Percentiles rank a stretch among this genome's conserved stretches.
These are phyloP conservation scores for Brassica juncea DNA, from an alignment of 345 rosid species.

Conservation along the genomic window DNA sequence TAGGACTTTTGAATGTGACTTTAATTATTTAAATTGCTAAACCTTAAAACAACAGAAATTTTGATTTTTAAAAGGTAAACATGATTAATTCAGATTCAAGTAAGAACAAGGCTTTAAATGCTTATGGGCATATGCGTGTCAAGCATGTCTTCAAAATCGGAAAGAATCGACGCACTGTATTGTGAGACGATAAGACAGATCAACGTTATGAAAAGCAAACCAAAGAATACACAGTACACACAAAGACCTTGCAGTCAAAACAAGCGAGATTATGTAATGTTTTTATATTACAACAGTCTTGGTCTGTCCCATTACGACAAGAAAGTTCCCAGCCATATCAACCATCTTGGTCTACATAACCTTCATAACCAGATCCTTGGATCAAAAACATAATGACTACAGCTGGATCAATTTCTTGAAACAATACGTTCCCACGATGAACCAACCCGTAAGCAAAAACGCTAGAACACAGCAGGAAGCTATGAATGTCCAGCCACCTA, in stretches of 20 bases:
- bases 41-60: no score
- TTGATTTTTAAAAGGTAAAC: no score
- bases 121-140: not conserved
- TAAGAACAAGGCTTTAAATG: no score
- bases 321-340: no score
- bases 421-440: conserved; percentile 74
- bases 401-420: conserved; percentile 70
- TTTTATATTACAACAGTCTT: conserved; percentile 10
- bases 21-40: no score
- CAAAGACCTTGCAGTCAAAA: not conserved
- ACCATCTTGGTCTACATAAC: not conserved
- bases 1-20: no score
- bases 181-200: not conserved
- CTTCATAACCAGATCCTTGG: not conserved
- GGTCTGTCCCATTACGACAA: not conserved
- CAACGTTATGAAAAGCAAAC: not conserved
- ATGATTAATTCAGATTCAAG: not conserved
- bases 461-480: conserved; percentile 51
- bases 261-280: not conserved
- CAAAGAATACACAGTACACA: not conserved
- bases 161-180: not conserved
- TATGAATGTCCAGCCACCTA: conserved; percentile 70
- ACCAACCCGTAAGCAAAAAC: conserved; percentile 74
- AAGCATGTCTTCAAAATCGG: not conserved
- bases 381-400: conserved; percentile 35